Percentiles rank a stretch among this genome's conserved stretches.
Conservation (phyloP, 805 yeast genomes). For the Schizosaccharomyces pombe region DNA sequence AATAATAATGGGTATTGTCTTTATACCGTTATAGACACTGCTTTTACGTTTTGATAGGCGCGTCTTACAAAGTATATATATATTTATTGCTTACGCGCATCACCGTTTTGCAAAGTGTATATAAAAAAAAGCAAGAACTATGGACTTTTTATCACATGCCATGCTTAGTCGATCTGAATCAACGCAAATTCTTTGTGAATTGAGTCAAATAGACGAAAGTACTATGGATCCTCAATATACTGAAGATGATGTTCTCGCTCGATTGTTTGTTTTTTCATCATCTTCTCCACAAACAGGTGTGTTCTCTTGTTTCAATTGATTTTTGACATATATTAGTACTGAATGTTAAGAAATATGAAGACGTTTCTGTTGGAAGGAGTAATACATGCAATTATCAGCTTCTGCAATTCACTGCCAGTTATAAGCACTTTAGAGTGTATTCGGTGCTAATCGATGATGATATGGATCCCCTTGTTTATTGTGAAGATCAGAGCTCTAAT, state of each 20-base stretch:
- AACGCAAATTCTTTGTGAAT: not conserved
- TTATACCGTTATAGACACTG: too few species aligned
- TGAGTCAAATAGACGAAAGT: slow-evolving; percentile 1
- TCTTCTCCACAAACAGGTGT: not conserved
- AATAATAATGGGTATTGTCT: too few species aligned
- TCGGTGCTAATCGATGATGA: slow-evolving; percentile 10
- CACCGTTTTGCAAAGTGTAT: not conserved
- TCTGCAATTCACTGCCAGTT: not conserved
- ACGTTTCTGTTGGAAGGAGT: not conserved
- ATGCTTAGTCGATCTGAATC: not conserved
- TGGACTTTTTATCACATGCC: not conserved
- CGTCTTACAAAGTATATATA: too few species aligned
- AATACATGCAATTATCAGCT: not conserved
- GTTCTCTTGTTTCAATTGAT: not conserved
- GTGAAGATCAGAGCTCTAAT: slow-evolving; percentile 11
- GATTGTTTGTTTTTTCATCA: not conserved
- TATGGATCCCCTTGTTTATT: slow-evolving; percentile 10
- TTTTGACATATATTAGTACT: not conserved
- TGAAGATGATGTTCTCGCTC: not conserved
- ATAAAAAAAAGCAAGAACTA: not conserved
- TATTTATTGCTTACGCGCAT: not conserved
- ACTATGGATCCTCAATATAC: not conserved
- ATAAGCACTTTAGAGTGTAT: slow-evolving; percentile 10
- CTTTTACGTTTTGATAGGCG: too few species aligned
- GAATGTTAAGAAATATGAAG: not conserved